A percentile compares a stretch with the other conserved stretches of the same genome.
Evolutionary conservation across 345 rosid genomes (phyloP).

Genomic region (Limnanthes douglasii): DNA sequence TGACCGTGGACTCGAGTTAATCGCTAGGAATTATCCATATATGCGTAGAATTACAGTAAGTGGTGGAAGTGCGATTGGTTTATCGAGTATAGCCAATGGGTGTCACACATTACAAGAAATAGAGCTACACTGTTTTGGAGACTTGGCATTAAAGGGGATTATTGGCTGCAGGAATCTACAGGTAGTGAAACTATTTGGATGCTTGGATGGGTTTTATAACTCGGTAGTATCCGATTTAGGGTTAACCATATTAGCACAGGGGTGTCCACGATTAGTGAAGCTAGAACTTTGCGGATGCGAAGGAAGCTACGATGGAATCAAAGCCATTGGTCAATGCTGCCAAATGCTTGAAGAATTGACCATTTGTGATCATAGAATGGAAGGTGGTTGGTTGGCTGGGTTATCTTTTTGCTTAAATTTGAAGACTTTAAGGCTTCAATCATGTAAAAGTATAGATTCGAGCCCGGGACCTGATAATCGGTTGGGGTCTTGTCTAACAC

Average conservation of each 20-base stretch:
- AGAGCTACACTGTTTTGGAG: slow-evolving; percentile 47
- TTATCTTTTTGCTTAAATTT: slow-evolving; percentile 35
- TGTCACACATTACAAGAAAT: slow-evolving; percentile 42
- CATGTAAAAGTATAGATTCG: slow-evolving; percentile 33
- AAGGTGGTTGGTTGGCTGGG: slow-evolving; percentile 56
- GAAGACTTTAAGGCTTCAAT: slow-evolving; percentile 44
- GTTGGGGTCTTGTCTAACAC: slow-evolving; percentile 36
- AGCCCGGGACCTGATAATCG: slow-evolving; percentile 35
- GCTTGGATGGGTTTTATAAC: slow-evolving; percentile 17
- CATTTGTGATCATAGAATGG: slow-evolving; percentile 44
- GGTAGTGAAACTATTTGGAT: slow-evolving; percentile 32
- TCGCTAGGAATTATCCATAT: slow-evolving; percentile 32
- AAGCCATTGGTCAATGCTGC: slow-evolving; percentile 63
- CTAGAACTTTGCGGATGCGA: slow-evolving; percentile 49
- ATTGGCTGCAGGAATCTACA: slow-evolving; percentile 34
- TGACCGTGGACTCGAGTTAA: slow-evolving; percentile 19
- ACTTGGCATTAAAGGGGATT: slow-evolving; percentile 32
- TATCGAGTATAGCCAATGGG: slow-evolving; percentile 20
- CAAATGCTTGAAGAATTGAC: slow-evolving; percentile 59
- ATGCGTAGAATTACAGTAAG: slow-evolving; percentile 24
- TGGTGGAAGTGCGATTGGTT: slow-evolving; percentile 31
- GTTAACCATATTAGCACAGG: slow-evolving; percentile 44
- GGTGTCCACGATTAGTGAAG: slow-evolving; percentile 47
- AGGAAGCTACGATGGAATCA: slow-evolving; percentile 56
- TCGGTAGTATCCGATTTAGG: slow-evolving; percentile 48